Percentiles rank a stretch among this genome's conserved stretches.
Conservation (phyloP, 441 rosid genomes). For the Breynia disticha region DNA sequence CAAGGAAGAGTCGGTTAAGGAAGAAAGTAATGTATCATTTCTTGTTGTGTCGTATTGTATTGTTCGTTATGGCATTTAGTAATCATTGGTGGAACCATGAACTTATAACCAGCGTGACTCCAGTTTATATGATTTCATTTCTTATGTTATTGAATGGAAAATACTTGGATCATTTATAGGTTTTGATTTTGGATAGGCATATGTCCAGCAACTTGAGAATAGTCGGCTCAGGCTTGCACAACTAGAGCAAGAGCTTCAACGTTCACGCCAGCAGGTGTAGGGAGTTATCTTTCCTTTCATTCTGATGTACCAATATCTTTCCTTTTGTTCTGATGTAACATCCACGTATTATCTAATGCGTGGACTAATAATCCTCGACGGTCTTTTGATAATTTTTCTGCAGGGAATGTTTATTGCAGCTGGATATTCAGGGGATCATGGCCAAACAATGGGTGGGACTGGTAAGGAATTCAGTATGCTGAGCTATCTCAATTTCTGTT, state of each 20-base stretch:
- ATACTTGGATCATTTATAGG: slow-evolving; percentile 35
- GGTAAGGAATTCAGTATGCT: slow-evolving; percentile 28
- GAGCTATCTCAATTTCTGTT: not conserved
- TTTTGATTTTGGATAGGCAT: slow-evolving; percentile 65
- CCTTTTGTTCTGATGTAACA: too few species aligned
- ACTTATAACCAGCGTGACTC: not conserved
- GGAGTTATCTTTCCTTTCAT: not conserved
- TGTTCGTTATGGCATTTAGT: too few species aligned
- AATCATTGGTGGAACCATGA: too few species aligned
- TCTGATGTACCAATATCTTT: not conserved
- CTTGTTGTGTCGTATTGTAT: not conserved
- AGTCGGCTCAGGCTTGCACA: slow-evolving; percentile 60
- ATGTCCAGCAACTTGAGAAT: slow-evolving; percentile 88
- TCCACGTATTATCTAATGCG: not conserved
- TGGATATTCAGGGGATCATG: slow-evolving; percentile 42
- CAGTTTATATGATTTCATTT: slow-evolving; percentile 4
- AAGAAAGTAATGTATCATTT: slow-evolving; percentile 45
- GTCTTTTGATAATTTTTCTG: slow-evolving; percentile 4
- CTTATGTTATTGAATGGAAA: slow-evolving; percentile 17
- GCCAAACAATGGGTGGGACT: slow-evolving; percentile 37
- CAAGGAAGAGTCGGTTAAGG: slow-evolving; percentile 88
- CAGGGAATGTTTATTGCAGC: slow-evolving; percentile 46
- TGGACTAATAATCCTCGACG: slow-evolving; percentile 1
- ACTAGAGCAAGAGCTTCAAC: slow-evolving; percentile 79
- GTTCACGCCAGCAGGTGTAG: slow-evolving; percentile 62